A percentile compares a stretch with the other conserved stretches of the same genome.
These are phyloP conservation scores for Phytophthora fragariaefolia DNA, from an alignment of 352 stramenopile genomes.

Conservation along the genomic window DNA sequence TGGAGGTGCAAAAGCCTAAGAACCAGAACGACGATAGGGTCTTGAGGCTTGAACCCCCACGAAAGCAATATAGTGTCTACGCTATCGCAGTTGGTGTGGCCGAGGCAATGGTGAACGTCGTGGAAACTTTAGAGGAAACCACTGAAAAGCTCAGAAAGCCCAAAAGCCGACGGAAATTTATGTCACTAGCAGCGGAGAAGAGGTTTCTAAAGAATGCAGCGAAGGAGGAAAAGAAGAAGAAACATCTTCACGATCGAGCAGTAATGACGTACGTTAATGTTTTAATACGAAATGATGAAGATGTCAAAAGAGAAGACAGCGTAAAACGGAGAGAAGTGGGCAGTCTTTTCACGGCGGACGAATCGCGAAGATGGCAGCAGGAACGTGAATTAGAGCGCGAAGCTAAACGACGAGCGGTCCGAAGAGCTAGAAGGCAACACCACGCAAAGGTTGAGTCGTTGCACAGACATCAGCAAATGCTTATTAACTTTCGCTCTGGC, in stretches of 20 bases:
- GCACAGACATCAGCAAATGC: slow-evolving; percentile 52
- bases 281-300: slow-evolving; percentile 34
- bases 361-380: slow-evolving; percentile 52
- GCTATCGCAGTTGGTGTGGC: slow-evolving; percentile 57
- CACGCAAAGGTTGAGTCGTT: slow-evolving; percentile 47
- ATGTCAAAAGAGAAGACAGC: not conserved
- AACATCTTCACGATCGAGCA: slow-evolving; percentile 41
- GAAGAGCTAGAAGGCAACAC: slow-evolving; percentile 48
- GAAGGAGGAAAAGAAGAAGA: slow-evolving; percentile 49
- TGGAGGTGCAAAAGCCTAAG: not conserved
- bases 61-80: slow-evolving; percentile 37
- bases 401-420: slow-evolving; percentile 40
- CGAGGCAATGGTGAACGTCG: slow-evolving; percentile 48
- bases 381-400: slow-evolving; percentile 55
- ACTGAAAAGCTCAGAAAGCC: slow-evolving; percentile 29
- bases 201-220: slow-evolving; percentile 53
- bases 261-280: slow-evolving; percentile 53
- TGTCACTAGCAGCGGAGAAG: slow-evolving; percentile 57
- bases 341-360: slow-evolving; percentile 56
- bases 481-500: slow-evolving; percentile 53
- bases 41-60: not conserved
- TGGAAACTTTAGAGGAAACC: slow-evolving; percentile 45
- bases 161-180: slow-evolving; percentile 45
- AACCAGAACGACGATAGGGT: not conserved
- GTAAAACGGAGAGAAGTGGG: slow-evolving; percentile 40